Conservation (phyloP, 2,329 filamentous ascomycete species). For the Pyrenochaeta sp. region DNA sequence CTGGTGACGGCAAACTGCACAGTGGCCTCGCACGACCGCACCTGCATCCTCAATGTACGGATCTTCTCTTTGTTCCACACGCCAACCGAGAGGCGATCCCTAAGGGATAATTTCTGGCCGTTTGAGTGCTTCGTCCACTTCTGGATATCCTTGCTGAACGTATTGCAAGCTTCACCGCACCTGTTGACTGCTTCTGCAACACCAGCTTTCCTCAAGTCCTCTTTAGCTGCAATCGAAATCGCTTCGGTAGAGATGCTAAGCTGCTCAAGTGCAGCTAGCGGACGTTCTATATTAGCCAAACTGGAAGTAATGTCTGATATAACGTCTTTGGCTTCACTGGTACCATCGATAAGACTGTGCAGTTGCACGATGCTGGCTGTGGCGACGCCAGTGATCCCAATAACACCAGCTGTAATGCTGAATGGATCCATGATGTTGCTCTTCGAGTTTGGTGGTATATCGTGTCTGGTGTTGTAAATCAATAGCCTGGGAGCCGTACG, state of each 20-base stretch:
- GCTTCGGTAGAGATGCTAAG: slow-evolving; percentile 10
- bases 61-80: slow-evolving; percentile 25
- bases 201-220: slow-evolving; percentile 18
- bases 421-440: background rate
- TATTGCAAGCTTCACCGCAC: slow-evolving; percentile 14
- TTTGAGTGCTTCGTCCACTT: slow-evolving; percentile 26
- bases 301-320: slow-evolving; percentile 13
- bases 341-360: slow-evolving; percentile 8
- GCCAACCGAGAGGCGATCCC: slow-evolving; percentile 17
- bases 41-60: slow-evolving; percentile 10
- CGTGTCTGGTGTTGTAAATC: too few species aligned
- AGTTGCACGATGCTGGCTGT: slow-evolving; percentile 15
- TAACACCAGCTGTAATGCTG: background rate
- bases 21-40: slow-evolving; percentile 17
- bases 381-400: slow-evolving; percentile 14
- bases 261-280: slow-evolving; percentile 16
- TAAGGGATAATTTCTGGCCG: slow-evolving; percentile 2
- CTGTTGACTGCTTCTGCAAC: slow-evolving; percentile 21
- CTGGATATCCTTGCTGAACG: slow-evolving; percentile 15
- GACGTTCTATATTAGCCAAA: slow-evolving; percentile 15
- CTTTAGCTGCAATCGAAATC: slow-evolving; percentile 7
- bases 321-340: slow-evolving; percentile 18
- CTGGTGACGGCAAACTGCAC: slow-evolving; percentile 20
- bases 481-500: too few species aligned
- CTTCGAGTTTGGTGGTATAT: too few species aligned